phyloP scores from a whole-genome alignment of 2,329 filamentous ascomycete species.

The Aschersonia sp. region DNA sequence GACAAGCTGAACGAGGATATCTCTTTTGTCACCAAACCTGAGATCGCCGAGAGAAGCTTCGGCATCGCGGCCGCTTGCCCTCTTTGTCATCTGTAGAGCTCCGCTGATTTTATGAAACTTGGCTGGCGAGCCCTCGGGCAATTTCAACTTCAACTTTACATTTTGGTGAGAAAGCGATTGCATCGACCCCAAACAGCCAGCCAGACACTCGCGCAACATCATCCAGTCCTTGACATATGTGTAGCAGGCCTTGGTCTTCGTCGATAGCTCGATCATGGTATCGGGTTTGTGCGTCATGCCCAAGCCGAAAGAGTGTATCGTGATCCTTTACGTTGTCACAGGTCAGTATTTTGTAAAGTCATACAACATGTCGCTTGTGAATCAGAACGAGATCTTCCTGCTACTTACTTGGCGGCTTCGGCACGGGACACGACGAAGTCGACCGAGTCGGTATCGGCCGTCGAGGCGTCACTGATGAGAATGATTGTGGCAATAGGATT shows the following conservation, averaged over 20 bases:
- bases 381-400: not conserved
- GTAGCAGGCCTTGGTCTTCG: constrained; percentile 89
- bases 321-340: constrained; percentile 46
- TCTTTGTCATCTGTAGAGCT: constrained; percentile 89
- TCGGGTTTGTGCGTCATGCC: constrained; percentile 97
- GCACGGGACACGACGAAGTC: constrained; percentile 95
- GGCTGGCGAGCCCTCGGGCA: constrained; percentile 91
- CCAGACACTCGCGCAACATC: constrained; percentile 95
- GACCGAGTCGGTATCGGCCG: constrained; percentile 84
- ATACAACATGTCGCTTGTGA: too few relatives aligned
- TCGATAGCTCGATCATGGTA: constrained; percentile 95
- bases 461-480: constrained; percentile 93
- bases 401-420: constrained; percentile 81
- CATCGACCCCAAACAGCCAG: constrained; percentile 80
- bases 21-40: constrained; percentile 85
- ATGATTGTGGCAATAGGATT: constrained; percentile 93
- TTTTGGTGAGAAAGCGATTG: constrained; percentile 97
- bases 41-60: constrained; percentile 87
- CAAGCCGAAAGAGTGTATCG: constrained; percentile 91
- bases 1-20: constrained; percentile 86
- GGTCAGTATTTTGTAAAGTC: constrained; percentile 1
- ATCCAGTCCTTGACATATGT: constrained; percentile 99
- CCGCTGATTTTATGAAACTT: constrained; percentile 99
- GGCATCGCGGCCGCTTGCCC: constrained; percentile 84
- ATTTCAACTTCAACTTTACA: constrained; percentile 82